phyloP scores from a whole-genome alignment of 2,329 filamentous ascomycete species.

The Orbilia oligospora region DNA sequence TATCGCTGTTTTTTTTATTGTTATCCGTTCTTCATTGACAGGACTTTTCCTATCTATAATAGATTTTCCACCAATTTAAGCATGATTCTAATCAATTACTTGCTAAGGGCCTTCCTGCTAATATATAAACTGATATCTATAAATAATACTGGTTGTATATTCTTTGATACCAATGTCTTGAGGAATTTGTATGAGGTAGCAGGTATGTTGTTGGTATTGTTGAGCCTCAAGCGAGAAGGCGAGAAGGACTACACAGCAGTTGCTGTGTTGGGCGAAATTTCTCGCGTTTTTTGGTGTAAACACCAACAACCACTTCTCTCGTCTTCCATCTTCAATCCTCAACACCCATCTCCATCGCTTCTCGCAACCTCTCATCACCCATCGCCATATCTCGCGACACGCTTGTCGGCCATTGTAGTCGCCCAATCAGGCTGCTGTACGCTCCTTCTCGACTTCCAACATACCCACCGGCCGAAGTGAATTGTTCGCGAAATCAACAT shows the following conservation, averaged over 20 bases:
- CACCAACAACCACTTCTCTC: conserved; percentile 50
- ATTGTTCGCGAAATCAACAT: conserved; percentile 32
- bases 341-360: conserved; percentile 34
- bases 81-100: background rate
- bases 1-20: background rate
- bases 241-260: conserved; percentile 19
- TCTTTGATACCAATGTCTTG: background rate
- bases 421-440: conserved; percentile 16
- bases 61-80: no score
- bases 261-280: conserved; percentile 61
- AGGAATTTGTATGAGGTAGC: background rate
- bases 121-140: background rate
- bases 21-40: no score
- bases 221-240: conserved; percentile 37
- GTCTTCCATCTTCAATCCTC: conserved; percentile 19
- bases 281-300: conserved; percentile 61
- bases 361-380: conserved; percentile 11
- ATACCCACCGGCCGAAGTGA: conserved; percentile 22
- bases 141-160: no score
- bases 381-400: conserved; percentile 29
- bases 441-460: conserved; percentile 18
- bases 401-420: conserved; percentile 6
- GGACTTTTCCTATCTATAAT: no score
- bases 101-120: background rate
- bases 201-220: background rate